Conservation (phyloP, 331 rosid genomes). For the Stylosanthes scabra region DNA sequence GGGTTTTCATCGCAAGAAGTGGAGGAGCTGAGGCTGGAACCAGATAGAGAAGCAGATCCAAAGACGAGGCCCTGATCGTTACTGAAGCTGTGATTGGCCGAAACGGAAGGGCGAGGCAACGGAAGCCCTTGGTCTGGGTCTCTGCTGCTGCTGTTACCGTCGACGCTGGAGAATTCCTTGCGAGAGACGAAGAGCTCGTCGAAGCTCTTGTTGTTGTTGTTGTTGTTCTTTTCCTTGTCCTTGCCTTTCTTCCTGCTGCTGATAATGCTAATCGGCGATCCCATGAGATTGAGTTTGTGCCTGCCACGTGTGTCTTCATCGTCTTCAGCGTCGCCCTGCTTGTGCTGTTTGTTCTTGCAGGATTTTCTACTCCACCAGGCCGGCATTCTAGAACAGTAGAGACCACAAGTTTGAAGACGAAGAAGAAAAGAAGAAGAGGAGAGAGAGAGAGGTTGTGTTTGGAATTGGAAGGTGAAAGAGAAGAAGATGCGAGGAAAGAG, state of each 20-base stretch:
- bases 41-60: constrained; percentile 66
- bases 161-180: constrained; percentile 47
- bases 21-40: constrained; percentile 78
- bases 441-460: background rate
- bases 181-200: constrained; percentile 53
- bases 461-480: background rate
- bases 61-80: constrained; percentile 51
- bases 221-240: background rate
- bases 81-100: constrained; percentile 37
- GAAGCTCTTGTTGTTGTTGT: constrained; percentile 65
- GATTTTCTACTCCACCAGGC: constrained; percentile 83
- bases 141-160: constrained; percentile 28
- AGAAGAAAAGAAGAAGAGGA: background rate
- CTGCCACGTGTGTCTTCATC: constrained; percentile 36
- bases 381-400: constrained; percentile 57
- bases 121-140: constrained; percentile 44
- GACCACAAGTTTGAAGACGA: background rate
- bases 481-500: constrained; percentile 1
- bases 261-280: constrained; percentile 41
- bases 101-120: constrained; percentile 65
- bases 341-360: constrained; percentile 61
- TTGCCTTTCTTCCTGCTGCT: constrained; percentile 15
- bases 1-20: constrained; percentile 74
- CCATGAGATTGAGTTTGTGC: constrained; percentile 34
- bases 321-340: constrained; percentile 32